Base-by-base conservation (phyloP, 23 red algal genomes). In the Porphyridium purpureum region DNA sequence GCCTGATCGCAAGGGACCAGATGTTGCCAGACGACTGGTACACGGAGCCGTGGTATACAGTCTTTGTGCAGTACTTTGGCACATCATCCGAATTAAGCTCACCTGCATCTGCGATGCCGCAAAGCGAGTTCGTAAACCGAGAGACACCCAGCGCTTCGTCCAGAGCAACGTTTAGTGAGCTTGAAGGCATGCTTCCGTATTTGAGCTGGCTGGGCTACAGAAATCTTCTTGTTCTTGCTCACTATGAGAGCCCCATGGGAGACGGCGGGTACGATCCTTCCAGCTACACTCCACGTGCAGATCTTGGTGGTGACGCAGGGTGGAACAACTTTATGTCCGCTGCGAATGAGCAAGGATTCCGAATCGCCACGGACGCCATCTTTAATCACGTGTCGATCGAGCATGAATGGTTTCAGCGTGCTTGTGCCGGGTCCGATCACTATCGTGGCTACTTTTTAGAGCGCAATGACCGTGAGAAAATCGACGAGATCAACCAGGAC, bases 191-290 rank as follows among this genome's bases (percentile, higher is more conserved):
- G 69, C 26, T 94, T 22, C 76, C 76, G 0, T 94, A 94, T 47
- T 52, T 75, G 53, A 41, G 55, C 27, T 8, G 31, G 1, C 58
- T 83, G 19, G 87, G 87, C 14, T 75, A 83, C 23, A 54, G 70
- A 1, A 94, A 94, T 57, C 6, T 94, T 19, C 78, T 64, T 21
- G 27, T 94, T 36, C 59, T 94, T 15, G 62, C 87, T 38, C 87
- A 94, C 54, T 94, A 94, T 60, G 87, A 77, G 54, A 73, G 64
- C 1, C 66, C 68, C 4, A 66, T 75, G 62, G 75, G 49, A 2
- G 87, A 94, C 63, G 87, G 87, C 21, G 87, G 87, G 41, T 94
- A 83, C 35, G 87, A 94, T 64, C 66, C 83, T 7, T 50, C 56
- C 25, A 60, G 41, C 2, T 94, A 81, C 71, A 28, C 31, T 47